phyloP scores from a whole-genome alignment of 495 filamentous ascomycete species.

The Xylaria grammica region DNA sequence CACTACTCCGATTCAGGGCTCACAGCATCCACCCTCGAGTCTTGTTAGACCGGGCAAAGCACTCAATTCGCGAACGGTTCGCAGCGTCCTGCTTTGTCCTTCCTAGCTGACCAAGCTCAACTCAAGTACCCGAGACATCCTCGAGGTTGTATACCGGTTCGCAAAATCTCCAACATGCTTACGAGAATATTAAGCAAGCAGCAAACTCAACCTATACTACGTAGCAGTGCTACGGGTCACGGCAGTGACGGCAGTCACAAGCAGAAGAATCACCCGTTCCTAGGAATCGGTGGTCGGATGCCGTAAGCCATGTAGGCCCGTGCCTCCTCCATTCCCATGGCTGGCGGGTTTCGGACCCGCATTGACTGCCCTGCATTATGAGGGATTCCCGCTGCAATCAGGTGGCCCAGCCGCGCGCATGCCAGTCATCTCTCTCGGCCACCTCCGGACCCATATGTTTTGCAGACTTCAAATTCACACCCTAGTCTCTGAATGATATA shows the following conservation, averaged over 20 bases:
- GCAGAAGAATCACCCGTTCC: not conserved
- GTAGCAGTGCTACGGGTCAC: not conserved
- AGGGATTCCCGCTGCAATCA: conserved; percentile 1
- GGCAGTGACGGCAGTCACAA: not conserved
- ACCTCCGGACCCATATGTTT: not conserved
- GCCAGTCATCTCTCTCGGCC: not conserved
- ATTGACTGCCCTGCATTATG: conserved; percentile 1
- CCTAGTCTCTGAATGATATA: not conserved
- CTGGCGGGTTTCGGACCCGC: not conserved
- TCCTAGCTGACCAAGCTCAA: not conserved
- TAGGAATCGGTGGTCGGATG: not conserved
- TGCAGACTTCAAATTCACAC: not conserved
- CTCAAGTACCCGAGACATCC: not conserved
- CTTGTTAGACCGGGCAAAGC: not conserved
- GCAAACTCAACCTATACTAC: not conserved
- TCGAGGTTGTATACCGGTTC: not conserved
- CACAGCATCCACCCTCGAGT: not conserved
- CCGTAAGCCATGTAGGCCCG: not conserved
- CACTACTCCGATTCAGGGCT: not conserved
- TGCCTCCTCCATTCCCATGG: not conserved
- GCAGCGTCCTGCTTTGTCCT: not conserved
- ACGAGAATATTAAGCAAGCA: conserved; percentile 9
- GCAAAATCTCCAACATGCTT: not conserved
- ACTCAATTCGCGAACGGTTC: not conserved
- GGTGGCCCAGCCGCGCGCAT: conserved; percentile 1